phyloP scores from a whole-genome alignment of 1,284 basidiomycete genomes.

The Vanrija humicola region DNA sequence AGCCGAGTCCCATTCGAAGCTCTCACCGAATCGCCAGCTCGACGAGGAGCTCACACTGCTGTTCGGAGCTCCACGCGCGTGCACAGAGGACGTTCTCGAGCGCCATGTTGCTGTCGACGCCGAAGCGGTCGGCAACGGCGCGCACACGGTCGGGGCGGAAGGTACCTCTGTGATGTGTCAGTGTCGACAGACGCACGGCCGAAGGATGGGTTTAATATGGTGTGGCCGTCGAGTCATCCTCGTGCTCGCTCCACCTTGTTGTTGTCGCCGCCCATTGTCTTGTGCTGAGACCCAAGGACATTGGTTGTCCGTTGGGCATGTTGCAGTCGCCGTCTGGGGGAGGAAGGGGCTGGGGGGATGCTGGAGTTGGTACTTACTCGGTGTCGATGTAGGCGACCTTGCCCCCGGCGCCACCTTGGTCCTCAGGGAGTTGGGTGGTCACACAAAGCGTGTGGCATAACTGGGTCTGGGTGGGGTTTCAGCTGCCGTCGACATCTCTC shows the following conservation, averaged over 20 bases:
- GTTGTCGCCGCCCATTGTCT: no score
- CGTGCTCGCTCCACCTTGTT: no score
- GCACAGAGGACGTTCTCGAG: conserved; percentile 57
- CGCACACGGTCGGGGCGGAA: conserved; percentile 88
- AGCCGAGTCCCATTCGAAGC: background rate
- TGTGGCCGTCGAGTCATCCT: no score
- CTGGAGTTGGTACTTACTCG: conserved; percentile 54
- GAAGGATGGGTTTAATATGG: no score
- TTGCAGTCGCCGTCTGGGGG: no score
- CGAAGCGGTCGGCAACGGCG: conserved; percentile 84
- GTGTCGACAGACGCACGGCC: background rate
- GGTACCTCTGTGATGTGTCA: conserved; percentile 58
- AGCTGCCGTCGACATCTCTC: conserved; percentile 54
- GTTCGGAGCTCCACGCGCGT: conserved; percentile 45
- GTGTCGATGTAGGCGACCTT: conserved; percentile 94
- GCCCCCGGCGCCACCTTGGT: conserved; percentile 82
- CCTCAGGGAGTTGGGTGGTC: conserved; percentile 76
- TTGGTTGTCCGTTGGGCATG: no score
- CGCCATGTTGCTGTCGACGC: conserved; percentile 79
- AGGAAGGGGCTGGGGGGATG: no score
- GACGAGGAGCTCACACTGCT: conserved; percentile 43
- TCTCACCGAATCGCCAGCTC: conserved; percentile 45
- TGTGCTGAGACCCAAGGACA: no score
- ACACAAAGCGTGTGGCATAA: conserved; percentile 90
- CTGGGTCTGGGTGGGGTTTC: conserved; percentile 71